Conservation (phyloP, 345 rosid genomes). For the Corymbia maculata region DNA sequence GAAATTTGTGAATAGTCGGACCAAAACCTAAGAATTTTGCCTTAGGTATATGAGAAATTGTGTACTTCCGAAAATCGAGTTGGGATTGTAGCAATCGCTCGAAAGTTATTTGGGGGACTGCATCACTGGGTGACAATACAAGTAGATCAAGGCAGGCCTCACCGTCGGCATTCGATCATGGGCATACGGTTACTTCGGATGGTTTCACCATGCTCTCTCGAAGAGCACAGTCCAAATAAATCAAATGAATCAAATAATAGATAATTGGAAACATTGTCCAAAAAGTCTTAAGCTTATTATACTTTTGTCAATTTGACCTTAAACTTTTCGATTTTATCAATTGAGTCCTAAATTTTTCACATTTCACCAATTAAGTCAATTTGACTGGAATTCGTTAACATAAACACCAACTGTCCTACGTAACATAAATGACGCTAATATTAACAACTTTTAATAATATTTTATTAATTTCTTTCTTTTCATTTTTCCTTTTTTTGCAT, state of each 20-base stretch:
- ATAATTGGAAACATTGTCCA: background rate
- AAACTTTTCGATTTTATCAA: no score
- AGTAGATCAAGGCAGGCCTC: background rate
- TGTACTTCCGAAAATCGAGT: background rate
- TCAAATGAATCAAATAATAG: background rate
- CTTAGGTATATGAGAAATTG: background rate
- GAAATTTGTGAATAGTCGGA: background rate
- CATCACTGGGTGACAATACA: background rate
- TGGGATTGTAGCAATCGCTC: background rate
- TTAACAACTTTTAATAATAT: background rate
- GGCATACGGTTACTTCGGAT: background rate
- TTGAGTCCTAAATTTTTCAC: no score
- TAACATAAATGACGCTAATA: accelerated
- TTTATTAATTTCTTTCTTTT: no score
- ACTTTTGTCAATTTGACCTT: background rate
- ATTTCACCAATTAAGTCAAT: no score
- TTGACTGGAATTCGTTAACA: no score
- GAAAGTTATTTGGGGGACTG: background rate
- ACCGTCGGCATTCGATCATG: background rate
- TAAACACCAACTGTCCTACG: background rate
- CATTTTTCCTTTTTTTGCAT: no score
- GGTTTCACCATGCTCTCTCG: background rate
- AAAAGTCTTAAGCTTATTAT: no score
- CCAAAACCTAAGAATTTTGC: background rate
- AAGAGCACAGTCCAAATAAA: background rate